Evolutionary conservation across 83 land plant genomes (phyloP).

Genomic region (Larix sibirica): DNA sequence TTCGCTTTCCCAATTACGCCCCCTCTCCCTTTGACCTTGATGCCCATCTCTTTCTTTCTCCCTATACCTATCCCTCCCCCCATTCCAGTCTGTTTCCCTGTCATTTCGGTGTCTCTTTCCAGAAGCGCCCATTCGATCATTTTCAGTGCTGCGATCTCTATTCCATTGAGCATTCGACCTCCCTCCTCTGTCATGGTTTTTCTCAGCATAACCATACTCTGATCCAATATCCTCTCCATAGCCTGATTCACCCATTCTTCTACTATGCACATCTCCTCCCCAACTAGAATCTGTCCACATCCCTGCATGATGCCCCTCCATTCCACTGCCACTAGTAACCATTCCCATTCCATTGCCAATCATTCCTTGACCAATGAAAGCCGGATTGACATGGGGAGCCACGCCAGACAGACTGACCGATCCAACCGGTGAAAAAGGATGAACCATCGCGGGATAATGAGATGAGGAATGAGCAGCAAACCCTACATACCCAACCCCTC

Average conservation of each 20-base stretch:
- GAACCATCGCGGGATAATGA: constrained; percentile 54
- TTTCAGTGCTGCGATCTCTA: constrained; percentile 46
- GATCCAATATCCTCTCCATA: constrained; percentile 69
- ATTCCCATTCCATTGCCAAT: constrained; percentile 70
- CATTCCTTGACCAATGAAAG: constrained; percentile 86
- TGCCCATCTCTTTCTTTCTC: constrained; percentile 55
- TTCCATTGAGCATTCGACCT: constrained; percentile 28
- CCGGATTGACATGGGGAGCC: constrained; percentile 97
- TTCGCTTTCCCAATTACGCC: constrained; percentile 38
- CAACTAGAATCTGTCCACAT: constrained; percentile 87
- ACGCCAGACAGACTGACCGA: constrained; percentile 62
- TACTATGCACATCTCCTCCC: constrained; percentile 75
- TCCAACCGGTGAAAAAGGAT: constrained; percentile 70
- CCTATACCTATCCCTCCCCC: constrained; percentile 30
- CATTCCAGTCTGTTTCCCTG: constrained; percentile 40
- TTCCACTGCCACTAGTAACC: constrained; percentile 45
- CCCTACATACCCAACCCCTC: constrained; percentile 58
- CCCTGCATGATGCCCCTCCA: constrained; percentile 21
- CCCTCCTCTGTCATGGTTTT: constrained; percentile 46
- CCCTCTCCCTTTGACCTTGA: constrained; percentile 37
- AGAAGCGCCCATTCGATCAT: constrained; percentile 56
- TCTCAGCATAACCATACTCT: constrained; percentile 32
- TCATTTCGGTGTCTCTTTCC: constrained; percentile 58
- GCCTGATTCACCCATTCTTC: constrained; percentile 59
- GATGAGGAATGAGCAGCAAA: constrained; percentile 56